These are phyloP conservation scores for slime mould (Dictyostelium discoideum) DNA, from an alignment of 78 protist genomes.

Conservation along the genomic window DNA sequence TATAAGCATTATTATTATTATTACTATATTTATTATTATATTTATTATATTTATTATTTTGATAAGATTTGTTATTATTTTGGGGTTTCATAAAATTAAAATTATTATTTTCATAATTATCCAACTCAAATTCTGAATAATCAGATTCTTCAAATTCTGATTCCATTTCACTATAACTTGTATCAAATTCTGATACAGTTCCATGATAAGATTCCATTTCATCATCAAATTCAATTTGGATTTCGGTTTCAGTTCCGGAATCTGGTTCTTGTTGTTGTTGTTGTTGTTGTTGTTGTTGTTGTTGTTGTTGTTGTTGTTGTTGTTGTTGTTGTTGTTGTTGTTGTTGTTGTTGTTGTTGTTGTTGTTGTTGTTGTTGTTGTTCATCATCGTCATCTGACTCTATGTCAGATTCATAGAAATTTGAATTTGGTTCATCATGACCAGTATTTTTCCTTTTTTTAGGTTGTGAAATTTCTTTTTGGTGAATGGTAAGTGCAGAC, in stretches of 20 bases:
- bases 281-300: not conserved
- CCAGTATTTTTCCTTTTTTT: not conserved
- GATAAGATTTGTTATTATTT: not conserved
- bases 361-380: not conserved
- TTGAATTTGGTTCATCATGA: not conserved
- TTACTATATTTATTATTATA: no score
- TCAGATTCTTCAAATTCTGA: not conserved
- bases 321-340: not conserved
- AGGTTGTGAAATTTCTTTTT: not conserved
- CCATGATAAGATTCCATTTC: not conserved
- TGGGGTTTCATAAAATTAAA: no score
- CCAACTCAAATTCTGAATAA: not conserved
- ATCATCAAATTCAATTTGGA: not conserved
- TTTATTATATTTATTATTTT: not conserved
- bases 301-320: not conserved
- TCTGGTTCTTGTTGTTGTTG: not conserved
- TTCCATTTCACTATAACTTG: not conserved
- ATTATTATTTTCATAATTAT: not conserved
- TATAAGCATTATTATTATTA: no score
- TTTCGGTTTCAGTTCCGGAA: not conserved
- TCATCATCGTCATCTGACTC: not conserved
- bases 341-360: not conserved
- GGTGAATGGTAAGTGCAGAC: not conserved
- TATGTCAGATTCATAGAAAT: not conserved
- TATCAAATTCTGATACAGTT: not conserved